Conservation (phyloP, 73 alveolate genomes). For the Uronychia setigera region DNA sequence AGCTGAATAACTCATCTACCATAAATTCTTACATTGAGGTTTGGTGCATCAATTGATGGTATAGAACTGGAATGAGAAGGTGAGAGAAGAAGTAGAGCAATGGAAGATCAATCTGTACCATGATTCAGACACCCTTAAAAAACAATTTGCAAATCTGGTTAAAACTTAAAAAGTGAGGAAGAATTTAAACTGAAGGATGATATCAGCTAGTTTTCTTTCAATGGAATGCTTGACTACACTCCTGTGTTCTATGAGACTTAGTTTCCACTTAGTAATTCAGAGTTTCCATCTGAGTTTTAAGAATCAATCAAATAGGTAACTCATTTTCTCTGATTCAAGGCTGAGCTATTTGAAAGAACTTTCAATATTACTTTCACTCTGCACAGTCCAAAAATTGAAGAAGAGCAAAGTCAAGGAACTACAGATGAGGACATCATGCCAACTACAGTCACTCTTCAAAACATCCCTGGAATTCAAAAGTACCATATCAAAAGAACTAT, state of each 20-base stretch:
- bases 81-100: not conserved
- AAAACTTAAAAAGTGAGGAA: not conserved
- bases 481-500: not conserved
- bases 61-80: not conserved
- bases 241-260: not conserved
- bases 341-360: not conserved
- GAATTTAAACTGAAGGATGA: not conserved
- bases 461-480: not conserved
- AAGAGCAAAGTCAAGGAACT: not conserved
- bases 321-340: not conserved
- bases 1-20: not conserved
- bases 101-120: not conserved
- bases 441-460: not conserved
- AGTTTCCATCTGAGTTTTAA: not conserved
- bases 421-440: not conserved
- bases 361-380: not conserved
- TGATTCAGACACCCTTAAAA: not conserved
- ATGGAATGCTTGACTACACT: not conserved
- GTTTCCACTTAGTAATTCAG: not conserved
- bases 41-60: not conserved
- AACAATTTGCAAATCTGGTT: not conserved
- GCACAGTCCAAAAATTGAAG: not conserved
- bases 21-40: not conserved
- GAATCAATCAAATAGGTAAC: not conserved
- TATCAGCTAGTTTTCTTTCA: not conserved